phyloP scores from a whole-genome alignment of 352 stramenopile genomes.

The Pythium volutum region DNA sequence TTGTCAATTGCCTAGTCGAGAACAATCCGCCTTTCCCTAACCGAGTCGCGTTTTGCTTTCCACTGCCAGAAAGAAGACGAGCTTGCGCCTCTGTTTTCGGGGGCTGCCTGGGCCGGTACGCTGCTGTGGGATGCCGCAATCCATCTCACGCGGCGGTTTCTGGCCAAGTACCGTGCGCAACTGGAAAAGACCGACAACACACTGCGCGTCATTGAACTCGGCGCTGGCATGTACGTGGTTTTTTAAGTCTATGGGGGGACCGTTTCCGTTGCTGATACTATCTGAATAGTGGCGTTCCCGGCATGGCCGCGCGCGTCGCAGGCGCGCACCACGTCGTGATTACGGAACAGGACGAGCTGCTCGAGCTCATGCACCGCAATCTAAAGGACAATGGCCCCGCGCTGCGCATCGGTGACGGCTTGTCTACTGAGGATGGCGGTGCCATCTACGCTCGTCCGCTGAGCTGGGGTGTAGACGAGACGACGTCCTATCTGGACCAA shows the following conservation, averaged over 20 bases:
- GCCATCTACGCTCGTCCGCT: slow-evolving; percentile 52
- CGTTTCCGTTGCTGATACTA: not conserved
- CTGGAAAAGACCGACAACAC: slow-evolving; percentile 29
- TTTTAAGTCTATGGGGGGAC: not conserved
- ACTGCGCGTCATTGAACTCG: slow-evolving; percentile 79
- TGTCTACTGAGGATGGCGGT: slow-evolving; percentile 9
- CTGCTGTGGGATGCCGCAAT: slow-evolving; percentile 87
- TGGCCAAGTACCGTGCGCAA: slow-evolving; percentile 41
- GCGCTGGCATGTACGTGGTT: slow-evolving; percentile 62
- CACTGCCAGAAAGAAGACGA: slow-evolving; percentile 68
- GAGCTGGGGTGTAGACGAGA: slow-evolving; percentile 82
- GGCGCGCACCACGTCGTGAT: slow-evolving; percentile 85
- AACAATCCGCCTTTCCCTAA: not conserved
- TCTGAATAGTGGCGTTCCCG: slow-evolving; percentile 76
- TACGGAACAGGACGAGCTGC: slow-evolving; percentile 89
- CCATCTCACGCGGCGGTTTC: slow-evolving; percentile 54
- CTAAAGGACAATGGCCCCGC: slow-evolving; percentile 43
- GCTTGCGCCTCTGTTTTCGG: slow-evolving; percentile 92
- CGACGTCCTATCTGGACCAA: slow-evolving; percentile 53
- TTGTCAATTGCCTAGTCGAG: not conserved
- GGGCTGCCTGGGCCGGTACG: slow-evolving; percentile 91
- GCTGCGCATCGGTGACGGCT: slow-evolving; percentile 30
- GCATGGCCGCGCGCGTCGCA: slow-evolving; percentile 87
- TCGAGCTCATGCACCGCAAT: slow-evolving; percentile 84
- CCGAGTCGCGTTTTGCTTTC: too few species aligned